These are phyloP conservation scores for Scutellaria baicalensis DNA, from an alignment of 257 asterid species.

Conservation along the genomic window DNA sequence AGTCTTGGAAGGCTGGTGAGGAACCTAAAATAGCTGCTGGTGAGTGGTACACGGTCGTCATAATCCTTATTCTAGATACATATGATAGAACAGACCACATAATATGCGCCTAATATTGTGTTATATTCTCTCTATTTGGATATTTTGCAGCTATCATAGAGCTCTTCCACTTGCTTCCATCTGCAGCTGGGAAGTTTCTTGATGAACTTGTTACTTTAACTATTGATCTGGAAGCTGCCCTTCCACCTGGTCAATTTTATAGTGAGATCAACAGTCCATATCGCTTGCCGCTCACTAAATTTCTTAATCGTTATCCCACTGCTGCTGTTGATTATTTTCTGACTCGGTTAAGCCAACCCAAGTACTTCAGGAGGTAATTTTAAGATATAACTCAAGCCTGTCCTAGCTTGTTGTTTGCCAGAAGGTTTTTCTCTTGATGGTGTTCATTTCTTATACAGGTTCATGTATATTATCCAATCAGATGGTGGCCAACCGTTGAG, in stretches of 20 bases:
- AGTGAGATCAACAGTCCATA: slow-evolving; percentile 99
- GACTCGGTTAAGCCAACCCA: slow-evolving; percentile 71
- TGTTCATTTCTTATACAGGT: slow-evolving; percentile 42
- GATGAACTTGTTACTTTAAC: slow-evolving; percentile 97
- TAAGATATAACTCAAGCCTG: neutral
- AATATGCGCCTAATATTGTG: neutral
- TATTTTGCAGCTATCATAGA: slow-evolving; percentile 86
- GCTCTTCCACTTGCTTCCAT: slow-evolving; percentile 96
- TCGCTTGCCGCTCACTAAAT: slow-evolving; percentile 93
- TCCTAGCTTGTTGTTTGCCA: slow-evolving; percentile 9
- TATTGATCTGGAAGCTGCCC: slow-evolving; percentile 93
- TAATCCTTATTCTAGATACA: slow-evolving; percentile 12
- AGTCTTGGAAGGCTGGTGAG: slow-evolving; percentile 99
- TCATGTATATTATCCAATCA: slow-evolving; percentile 90
- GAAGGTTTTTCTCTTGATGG: slow-evolving; percentile 16
- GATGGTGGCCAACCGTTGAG: slow-evolving; percentile 99
- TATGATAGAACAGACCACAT: neutral
- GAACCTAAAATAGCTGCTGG: slow-evolving; percentile 99
- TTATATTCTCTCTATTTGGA: slow-evolving; percentile 4
- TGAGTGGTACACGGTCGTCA: slow-evolving; percentile 29
- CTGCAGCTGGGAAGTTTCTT: slow-evolving; percentile 97
- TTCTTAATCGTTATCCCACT: slow-evolving; percentile 87
- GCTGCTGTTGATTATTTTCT: slow-evolving; percentile 95
- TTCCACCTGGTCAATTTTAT: slow-evolving; percentile 93
- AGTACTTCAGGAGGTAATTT: slow-evolving; percentile 85